Evolutionary conservation across 2,329 filamentous ascomycete species (phyloP).

Genomic region (Trichoderma afroharzianum): DNA sequence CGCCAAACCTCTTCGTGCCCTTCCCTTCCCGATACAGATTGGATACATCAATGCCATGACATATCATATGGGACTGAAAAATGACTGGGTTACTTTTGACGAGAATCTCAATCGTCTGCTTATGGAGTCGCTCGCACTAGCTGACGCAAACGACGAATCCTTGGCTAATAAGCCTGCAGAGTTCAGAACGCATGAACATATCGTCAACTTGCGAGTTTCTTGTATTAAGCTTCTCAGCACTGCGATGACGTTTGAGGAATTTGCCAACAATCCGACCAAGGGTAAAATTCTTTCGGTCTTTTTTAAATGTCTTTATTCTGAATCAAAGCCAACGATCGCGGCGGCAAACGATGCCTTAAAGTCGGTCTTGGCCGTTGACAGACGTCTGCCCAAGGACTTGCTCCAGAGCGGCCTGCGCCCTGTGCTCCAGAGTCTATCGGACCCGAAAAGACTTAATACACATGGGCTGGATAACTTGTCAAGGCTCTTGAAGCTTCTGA

Average conservation of each 20-base stretch:
- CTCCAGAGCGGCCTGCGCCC: slow-evolving; percentile 90
- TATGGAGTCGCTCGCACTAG: slow-evolving; percentile 88
- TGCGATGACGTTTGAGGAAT: slow-evolving; percentile 90
- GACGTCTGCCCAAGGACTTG: slow-evolving; percentile 90
- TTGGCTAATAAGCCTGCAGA: slow-evolving; percentile 90
- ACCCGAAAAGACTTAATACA: slow-evolving; percentile 83
- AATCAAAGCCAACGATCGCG: slow-evolving; percentile 86
- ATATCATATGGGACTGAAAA: slow-evolving; percentile 86
- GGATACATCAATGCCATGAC: slow-evolving; percentile 98
- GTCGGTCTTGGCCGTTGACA: slow-evolving; percentile 80
- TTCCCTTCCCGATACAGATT: slow-evolving; percentile 94
- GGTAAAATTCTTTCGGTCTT: slow-evolving; percentile 86
- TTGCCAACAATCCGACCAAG: slow-evolving; percentile 64
- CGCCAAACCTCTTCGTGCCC: slow-evolving; percentile 85
- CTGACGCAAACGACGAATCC: slow-evolving; percentile 91
- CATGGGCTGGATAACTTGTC: slow-evolving; percentile 89
- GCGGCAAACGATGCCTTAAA: slow-evolving; percentile 89
- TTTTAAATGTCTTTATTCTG: slow-evolving; percentile 95
- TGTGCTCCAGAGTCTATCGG: slow-evolving; percentile 93
- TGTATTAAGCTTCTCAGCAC: slow-evolving; percentile 91
- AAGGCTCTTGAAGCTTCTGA: slow-evolving; percentile 82
- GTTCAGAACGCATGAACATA: slow-evolving; percentile 91
- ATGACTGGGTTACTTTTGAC: slow-evolving; percentile 86
- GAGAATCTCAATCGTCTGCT: slow-evolving; percentile 85
- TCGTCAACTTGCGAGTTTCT: slow-evolving; percentile 85